Evolutionary conservation across 176 grass and related monocot genomes (phyloP).

Genomic region (Musa acuminata): DNA sequence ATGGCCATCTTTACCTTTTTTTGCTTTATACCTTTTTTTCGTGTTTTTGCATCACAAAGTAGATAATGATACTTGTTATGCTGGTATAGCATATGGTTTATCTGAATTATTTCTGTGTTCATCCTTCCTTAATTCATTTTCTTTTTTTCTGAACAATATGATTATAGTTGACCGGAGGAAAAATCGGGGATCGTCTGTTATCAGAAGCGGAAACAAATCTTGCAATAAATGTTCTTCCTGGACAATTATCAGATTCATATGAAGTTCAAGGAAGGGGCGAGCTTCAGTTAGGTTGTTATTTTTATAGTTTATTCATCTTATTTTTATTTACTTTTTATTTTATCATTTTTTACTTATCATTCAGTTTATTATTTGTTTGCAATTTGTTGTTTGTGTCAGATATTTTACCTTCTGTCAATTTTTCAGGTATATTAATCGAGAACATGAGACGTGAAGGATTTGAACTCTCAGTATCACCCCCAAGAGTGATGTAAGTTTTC

Average conservation of each 20-base stretch:
- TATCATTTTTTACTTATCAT: constrained; percentile 8
- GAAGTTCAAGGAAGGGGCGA: constrained; percentile 99
- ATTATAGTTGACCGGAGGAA: constrained; percentile 83
- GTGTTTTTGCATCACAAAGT: not conserved
- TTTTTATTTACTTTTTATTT: not conserved
- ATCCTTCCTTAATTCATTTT: not conserved
- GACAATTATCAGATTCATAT: constrained; percentile 87
- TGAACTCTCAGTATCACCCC: constrained; percentile 95
- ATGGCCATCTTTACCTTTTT: not conserved
- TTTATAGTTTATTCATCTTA: not conserved
- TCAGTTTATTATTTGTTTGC: not conserved
- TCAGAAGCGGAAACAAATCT: constrained; percentile 96
- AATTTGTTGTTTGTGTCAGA: not conserved
- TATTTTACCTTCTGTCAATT: constrained; percentile 12
- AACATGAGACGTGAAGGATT: constrained; percentile 99
- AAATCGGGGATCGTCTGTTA: constrained; percentile 82
- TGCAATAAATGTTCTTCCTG: constrained; percentile 99
- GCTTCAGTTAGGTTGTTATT: constrained; percentile 67
- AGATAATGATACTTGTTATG: not conserved
- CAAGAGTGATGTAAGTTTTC: constrained; percentile 83
- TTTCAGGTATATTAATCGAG: constrained; percentile 95
- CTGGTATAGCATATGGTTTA: not conserved
- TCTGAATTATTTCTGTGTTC: constrained; percentile 3
- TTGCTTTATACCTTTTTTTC: not conserved
- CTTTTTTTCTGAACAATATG: not conserved